phyloP scores from a whole-genome alignment of 139 green algal species.

The Astrephomene gubernaculifera region DNA sequence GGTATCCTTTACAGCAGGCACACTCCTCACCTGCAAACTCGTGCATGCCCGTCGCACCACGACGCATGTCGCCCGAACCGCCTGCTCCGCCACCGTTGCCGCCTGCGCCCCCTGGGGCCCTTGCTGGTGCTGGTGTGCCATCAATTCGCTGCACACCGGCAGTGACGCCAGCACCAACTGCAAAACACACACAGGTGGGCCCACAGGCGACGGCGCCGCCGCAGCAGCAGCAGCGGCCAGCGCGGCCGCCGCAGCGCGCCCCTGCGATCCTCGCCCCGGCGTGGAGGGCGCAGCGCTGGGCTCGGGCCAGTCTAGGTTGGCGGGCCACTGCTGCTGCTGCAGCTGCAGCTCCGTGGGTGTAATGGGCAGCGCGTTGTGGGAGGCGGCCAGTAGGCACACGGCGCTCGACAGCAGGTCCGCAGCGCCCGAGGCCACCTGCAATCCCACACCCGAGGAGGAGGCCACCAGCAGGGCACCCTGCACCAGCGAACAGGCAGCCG shows the following conservation, averaged over 20 bases:
- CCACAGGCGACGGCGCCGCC: not conserved
- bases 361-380: not conserved
- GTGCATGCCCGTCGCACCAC: not conserved
- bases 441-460: not conserved
- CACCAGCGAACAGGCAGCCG: conserved; percentile 18
- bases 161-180: conserved; percentile 31
- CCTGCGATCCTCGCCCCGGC: not conserved
- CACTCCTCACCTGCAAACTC: not conserved
- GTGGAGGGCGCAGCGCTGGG: not conserved
- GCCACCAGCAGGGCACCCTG: conserved; percentile 22
- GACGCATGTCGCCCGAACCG: not conserved
- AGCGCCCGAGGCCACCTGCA: not conserved
- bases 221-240: not conserved
- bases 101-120: not conserved
- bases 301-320: conserved; percentile 24
- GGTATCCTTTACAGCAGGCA: not conserved
- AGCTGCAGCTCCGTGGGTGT: not conserved
- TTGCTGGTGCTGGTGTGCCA: not conserved
- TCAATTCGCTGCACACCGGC: conserved; percentile 30
- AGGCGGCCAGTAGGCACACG: conserved; percentile 5
- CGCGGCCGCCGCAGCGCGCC: not conserved
- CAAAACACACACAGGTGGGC: conserved; percentile 28
- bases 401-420: conserved; percentile 39
- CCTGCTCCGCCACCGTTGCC: conserved; percentile 3
- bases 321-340: conserved; percentile 11